Percentiles rank a stretch among this genome's conserved stretches.
Evolutionary conservation across 192 early-diverging fungal genomes (phyloP).

Genomic region (Linnemannia exigua): DNA sequence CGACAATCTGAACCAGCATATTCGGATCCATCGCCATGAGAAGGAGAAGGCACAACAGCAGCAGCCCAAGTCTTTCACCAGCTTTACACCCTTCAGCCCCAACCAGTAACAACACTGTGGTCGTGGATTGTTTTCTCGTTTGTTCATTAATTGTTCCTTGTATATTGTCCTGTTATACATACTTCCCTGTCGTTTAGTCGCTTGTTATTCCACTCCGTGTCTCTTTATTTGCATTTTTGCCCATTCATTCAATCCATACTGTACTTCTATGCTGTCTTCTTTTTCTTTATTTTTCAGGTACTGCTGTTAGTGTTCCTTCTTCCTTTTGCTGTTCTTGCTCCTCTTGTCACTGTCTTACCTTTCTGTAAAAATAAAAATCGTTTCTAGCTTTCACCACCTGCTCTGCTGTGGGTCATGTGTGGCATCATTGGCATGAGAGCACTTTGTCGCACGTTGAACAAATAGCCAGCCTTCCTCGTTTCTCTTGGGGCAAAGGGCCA

Average conservation of each 20-base stretch:
- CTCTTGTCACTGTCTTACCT: no score
- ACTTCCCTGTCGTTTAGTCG: no score
- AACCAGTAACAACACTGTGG: background rate
- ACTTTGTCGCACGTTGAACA: no score
- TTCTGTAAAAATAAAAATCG: background rate
- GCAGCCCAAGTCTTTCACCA: conserved; percentile 25
- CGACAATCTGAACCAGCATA: conserved; percentile 69
- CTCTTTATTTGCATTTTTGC: no score
- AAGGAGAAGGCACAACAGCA: conserved; percentile 61
- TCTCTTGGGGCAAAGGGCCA: no score
- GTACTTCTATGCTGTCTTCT: no score
- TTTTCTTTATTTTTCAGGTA: no score
- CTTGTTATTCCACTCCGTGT: no score
- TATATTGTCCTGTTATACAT: no score
- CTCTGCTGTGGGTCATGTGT: background rate
- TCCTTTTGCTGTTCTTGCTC: background rate
- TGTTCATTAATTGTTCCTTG: background rate
- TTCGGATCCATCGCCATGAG: conserved; percentile 67
- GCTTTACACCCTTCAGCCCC: conserved; percentile 8
- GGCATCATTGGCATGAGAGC: no score
- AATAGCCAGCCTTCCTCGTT: no score
- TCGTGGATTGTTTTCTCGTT: background rate
- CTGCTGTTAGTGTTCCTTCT: background rate
- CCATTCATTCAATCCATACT: no score
- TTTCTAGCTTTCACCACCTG: background rate